Conservation (phyloP, 2,329 filamentous ascomycete species). For the Colletotrichum kahawae region DNA sequence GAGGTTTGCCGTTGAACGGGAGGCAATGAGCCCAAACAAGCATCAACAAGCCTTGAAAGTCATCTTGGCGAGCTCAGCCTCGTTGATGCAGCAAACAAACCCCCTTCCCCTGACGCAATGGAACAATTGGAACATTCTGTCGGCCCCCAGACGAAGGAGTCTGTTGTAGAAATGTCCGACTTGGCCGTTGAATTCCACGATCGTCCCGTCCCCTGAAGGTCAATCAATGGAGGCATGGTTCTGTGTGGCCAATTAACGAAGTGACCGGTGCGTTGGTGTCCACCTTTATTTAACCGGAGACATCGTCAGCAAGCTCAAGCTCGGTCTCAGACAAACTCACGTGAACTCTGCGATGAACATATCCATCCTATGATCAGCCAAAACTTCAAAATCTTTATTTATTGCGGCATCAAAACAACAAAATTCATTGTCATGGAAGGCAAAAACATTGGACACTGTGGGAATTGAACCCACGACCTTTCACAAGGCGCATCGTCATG, state of each 20-base stretch:
- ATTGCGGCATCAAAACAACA: background rate
- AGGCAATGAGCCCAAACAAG: background rate
- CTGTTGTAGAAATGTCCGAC: background rate
- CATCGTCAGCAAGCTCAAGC: background rate
- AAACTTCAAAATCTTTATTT: background rate
- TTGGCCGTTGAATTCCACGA: background rate
- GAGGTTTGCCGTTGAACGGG: background rate
- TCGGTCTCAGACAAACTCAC: background rate
- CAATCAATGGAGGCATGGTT: background rate
- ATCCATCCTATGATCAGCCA: accelerated
- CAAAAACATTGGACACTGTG: conserved; percentile 12
- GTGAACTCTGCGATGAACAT: background rate
- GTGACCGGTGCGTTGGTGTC: accelerated
- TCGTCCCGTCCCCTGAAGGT: background rate
- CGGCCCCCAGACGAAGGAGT: background rate
- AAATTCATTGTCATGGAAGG: accelerated
- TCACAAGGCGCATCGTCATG: background rate
- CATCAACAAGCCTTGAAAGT: background rate
- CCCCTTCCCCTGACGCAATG: background rate
- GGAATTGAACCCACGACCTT: conserved; percentile 23
- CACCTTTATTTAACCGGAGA: background rate
- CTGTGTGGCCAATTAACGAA: background rate
- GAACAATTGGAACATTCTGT: background rate
- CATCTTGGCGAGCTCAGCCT: background rate
- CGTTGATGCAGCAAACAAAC: background rate